Evolutionary conservation across 202 grass and related monocot species (phyloP).

Genomic region (Carex arenaria): DNA sequence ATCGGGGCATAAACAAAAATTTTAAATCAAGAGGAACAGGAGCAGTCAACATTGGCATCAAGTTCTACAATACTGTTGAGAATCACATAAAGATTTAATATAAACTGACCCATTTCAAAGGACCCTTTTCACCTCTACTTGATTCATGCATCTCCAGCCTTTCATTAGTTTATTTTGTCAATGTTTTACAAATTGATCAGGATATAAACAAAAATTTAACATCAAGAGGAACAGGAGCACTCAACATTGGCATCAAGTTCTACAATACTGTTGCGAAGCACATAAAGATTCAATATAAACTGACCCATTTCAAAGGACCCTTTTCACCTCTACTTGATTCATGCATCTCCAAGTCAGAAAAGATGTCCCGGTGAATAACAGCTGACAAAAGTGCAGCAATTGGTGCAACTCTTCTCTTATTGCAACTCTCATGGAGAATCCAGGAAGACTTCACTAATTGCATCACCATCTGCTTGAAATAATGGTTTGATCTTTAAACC

Average conservation of each 20-base stretch:
- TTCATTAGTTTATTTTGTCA: background rate
- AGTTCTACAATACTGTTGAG: background rate
- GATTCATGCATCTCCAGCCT: conserved; percentile 49
- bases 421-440: conserved; percentile 87
- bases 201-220: background rate
- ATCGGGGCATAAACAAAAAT: background rate
- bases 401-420: conserved; percentile 85
- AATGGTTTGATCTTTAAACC: background rate
- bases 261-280: background rate
- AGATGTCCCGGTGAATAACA: conserved; percentile 67
- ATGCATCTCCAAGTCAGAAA: conserved; percentile 73
- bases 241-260: background rate
- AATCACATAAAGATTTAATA: background rate
- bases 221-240: background rate
- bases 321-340: conserved; percentile 43
- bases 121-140: conserved; percentile 55
- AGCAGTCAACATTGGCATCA: background rate
- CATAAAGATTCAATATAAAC: conserved; percentile 21
- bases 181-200: background rate
- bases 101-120: conserved; percentile 88
- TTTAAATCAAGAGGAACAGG: background rate
- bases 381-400: conserved; percentile 87
- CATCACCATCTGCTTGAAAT: conserved; percentile 57
- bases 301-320: conserved; percentile 94
- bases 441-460: conserved; percentile 83